phyloP scores from a whole-genome alignment of 1,139 yeast genomes.

The Citeromyces siamensis region DNA sequence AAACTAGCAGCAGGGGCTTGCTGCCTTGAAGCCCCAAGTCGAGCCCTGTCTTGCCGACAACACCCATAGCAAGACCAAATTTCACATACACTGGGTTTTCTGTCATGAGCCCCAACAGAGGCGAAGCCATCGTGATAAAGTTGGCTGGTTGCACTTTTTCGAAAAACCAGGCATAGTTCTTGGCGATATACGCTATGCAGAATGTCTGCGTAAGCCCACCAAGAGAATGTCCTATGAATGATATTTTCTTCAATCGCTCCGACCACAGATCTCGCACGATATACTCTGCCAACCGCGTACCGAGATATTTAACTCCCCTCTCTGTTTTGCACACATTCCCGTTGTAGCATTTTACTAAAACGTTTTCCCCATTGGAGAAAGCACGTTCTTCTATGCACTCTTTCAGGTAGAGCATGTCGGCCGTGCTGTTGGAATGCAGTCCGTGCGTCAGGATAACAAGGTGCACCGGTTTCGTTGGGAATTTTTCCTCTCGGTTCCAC shows the following conservation, averaged over 20 bases:
- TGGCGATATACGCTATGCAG: constrained; percentile 73
- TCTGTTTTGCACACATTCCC: constrained; percentile 89
- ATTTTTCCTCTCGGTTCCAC: constrained; percentile 54
- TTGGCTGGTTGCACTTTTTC: constrained; percentile 57
- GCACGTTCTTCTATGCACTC: constrained; percentile 60
- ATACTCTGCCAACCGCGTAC: constrained; percentile 71
- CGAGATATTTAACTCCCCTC: constrained; percentile 78
- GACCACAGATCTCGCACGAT: constrained; percentile 45
- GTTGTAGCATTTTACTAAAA: constrained; percentile 71
- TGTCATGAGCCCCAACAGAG: constrained; percentile 71
- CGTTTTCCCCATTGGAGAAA: constrained; percentile 33
- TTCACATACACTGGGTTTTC: constrained; percentile 87
- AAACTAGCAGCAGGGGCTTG: constrained; percentile 55
- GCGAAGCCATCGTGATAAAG: constrained; percentile 79
- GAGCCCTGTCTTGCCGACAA: constrained; percentile 90
- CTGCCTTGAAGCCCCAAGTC: constrained; percentile 61
- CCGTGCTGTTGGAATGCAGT: constrained; percentile 75
- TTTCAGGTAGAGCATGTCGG: constrained; percentile 80
- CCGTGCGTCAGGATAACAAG: constrained; percentile 84
- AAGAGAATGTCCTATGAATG: constrained; percentile 85
- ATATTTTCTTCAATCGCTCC: constrained; percentile 40
- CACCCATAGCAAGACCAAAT: constrained; percentile 74
- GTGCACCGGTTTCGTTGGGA: constrained; percentile 42
- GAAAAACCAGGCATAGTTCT: constrained; percentile 60
- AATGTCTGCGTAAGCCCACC: constrained; percentile 90